Evolutionary conservation across 2,329 filamentous ascomycete genomes (phyloP), one percentile per base, ranked within the genome.

Genomic region (Cladorrhinum sp.): DNA sequence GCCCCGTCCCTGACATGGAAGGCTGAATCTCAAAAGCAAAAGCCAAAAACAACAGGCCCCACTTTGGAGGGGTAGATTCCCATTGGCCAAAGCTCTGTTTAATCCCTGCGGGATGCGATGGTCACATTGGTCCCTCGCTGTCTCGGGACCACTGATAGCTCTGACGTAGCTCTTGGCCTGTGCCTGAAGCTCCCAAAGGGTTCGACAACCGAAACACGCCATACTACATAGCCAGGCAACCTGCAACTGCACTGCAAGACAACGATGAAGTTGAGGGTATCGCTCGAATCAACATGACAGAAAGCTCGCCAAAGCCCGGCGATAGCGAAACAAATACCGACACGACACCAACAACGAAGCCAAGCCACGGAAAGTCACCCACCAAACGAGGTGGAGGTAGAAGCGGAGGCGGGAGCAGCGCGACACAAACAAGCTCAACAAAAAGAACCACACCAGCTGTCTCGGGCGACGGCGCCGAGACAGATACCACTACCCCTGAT

Each of bases 151-250:
- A 51, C 56, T 33, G 21, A 21, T 7, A 65, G 64, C 67, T 71
- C 69, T 72, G 70, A 72, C 71, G 70, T 72, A 72, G 65, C 62
- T 61, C 46, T 49, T 50, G 49, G 56, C 58, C 58, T 49, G 48
- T 33, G 60, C 46, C 55, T 58, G 59, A 65, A 65, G 62, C 62
- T 64, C 52, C 48, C 46, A 24, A 52, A 52, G 39, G 39, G 42
- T 46, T 59, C 50, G 48, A 50, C 55, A 57, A 49, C 39, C 21
- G 42, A 36, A n/a, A 54, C n/a, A 12, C 42, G 24, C 28, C 49
- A 59, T 39, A 36, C 8, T 24, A 42, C 50, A 10, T 28, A 28
- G 26, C 4, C 16, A 21, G 18, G 18, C 20, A 24, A 23, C 33
- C 24, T 36, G 18, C 51, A 48, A 9, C 46, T 28, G 26, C 26